These are phyloP conservation scores for Plasmodium knowlesi DNA, from an alignment of 169 alveolate genomes.

Conservation along the genomic window DNA sequence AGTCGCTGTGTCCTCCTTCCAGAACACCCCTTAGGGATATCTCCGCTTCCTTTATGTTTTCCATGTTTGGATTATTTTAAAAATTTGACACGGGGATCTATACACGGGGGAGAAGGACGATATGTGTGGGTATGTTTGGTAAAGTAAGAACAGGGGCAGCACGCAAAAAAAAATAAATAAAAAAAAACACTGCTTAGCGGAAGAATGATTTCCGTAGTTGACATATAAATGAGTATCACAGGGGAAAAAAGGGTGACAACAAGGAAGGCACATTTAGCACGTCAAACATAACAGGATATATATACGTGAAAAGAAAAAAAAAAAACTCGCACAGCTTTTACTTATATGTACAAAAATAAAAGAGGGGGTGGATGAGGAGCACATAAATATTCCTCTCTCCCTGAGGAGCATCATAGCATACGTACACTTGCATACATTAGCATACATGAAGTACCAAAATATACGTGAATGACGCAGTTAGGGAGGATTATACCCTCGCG, in stretches of 20 bases:
- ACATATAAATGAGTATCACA: not conserved
- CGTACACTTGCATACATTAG: not conserved
- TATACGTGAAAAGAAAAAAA: not conserved
- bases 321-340: not conserved
- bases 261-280: not conserved
- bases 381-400: not conserved
- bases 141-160: not conserved
- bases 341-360: not conserved
- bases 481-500: not conserved
- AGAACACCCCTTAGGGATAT: constrained; percentile 89
- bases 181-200: not conserved
- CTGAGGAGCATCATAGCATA: not conserved
- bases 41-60: constrained; percentile 76
- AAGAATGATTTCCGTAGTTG: not conserved
- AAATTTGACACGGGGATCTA: constrained; percentile 20
- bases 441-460: not conserved
- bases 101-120: not conserved
- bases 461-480: not conserved
- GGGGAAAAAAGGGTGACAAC: not conserved
- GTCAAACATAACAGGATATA: not conserved
- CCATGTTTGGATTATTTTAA: constrained; percentile 21
- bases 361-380: not conserved
- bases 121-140: not conserved
- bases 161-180: not conserved
- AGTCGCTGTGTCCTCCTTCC: constrained; percentile 94